Evolutionary conservation across 2,329 filamentous ascomycete species (phyloP), one percentile per base, ranked within the genome.

Genomic region (Dactylonectria estremocensis): DNA sequence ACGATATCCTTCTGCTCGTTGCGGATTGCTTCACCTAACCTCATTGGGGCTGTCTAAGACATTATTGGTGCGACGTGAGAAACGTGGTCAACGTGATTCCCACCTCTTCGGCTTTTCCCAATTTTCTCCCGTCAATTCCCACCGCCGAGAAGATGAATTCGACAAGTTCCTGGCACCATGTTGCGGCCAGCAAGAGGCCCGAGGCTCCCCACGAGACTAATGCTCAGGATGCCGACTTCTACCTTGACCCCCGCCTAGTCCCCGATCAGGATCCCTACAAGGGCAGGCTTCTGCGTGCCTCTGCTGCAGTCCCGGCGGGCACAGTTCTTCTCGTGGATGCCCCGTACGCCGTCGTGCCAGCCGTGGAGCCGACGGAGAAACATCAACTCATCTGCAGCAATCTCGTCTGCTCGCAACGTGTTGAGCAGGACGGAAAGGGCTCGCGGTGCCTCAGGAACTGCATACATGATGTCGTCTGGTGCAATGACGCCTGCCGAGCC

Each of bases 341-440:
- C 28, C 68, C 76, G 2, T 78, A 76, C 71, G 76, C 76, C 48
- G 74, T 76, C 54, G 69, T 78, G 24, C 76, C 76, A 14, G 69
- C 70, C 11, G 71, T 71, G 62, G 70, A 68, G 20, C 11, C 35
- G n/a, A 67, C 63, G 18, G 56, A 63, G 35, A 64, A 24, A 13
- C 63, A 73, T 45, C 20, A 68, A 13, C 56, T 78, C 28, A 64
- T 77, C 5, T 78, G 76, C 68, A 78, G 76, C 70, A 78, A 76
- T 52, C 59, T 76, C 2, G 54, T 49, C 9, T 78, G 76, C 59
- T 77, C 73, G 3, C 67, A 61, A 33, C 71, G 65, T 50, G 70
- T 77, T 28, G 28, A 56, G 1, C 58, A 63, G 9, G 66, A 68
- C 33, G 66, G 45, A 22, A 56, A 64, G 33, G 65, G 60, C 9